phyloP scores from a whole-genome alignment of 139 green algal genomes.

The Spirogloea muscicola region DNA sequence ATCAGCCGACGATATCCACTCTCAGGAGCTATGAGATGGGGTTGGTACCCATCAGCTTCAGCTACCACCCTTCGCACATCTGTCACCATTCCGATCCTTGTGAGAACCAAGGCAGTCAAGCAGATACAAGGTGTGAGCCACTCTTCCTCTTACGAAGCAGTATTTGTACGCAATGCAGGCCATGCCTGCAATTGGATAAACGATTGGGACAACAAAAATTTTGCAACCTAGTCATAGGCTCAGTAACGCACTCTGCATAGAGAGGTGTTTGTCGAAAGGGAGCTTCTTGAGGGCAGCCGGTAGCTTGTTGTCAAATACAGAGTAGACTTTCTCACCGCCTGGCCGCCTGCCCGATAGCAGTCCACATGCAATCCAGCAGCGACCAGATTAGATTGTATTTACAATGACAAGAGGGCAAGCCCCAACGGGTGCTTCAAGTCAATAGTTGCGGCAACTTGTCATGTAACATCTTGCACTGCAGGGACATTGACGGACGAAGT shows the following conservation, averaged over 20 bases:
- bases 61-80: conserved; percentile 29
- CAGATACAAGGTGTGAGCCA: no score
- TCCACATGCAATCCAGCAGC: no score
- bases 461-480: conserved; percentile 49
- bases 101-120: no score
- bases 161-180: no score
- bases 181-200: no score
- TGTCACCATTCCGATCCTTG: not conserved
- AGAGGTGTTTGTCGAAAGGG: conserved; percentile 28
- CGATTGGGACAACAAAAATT: no score
- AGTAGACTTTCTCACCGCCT: conserved; percentile 75
- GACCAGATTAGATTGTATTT: no score
- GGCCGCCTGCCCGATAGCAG: not conserved
- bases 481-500: conserved; percentile 63
- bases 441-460: no score
- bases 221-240: no score
- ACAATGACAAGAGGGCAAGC: no score
- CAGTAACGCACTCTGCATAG: conserved; percentile 29
- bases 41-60: conserved; percentile 89
- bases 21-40: conserved; percentile 94
- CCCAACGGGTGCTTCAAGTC: no score
- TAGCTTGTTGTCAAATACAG: conserved; percentile 64
- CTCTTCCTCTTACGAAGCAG: no score
- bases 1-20: conserved; percentile 89
- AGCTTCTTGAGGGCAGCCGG: conserved; percentile 26